Evolutionary conservation across 768 basidiomycete genomes (phyloP), one percentile per base, ranked within the genome.

Genomic region (Boletus tylopilopsis): DNA sequence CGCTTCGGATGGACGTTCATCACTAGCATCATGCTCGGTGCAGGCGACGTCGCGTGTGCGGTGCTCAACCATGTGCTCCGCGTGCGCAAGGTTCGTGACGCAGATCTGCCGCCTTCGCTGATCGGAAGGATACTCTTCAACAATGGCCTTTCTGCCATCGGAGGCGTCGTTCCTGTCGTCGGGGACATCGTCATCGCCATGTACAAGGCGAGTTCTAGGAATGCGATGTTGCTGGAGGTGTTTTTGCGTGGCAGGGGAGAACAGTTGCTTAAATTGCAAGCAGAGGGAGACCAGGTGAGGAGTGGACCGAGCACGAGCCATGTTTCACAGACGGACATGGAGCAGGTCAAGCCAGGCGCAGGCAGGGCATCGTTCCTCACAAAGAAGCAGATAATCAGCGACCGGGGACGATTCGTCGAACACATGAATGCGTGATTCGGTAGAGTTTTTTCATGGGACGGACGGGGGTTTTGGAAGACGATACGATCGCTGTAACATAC

Each of bases 121-220:
- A 50, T 83, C 3, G 70, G 73, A 6, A 77, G 76, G 41, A 95
- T 97, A 93, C 51, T 88, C 25, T 49, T 84, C 48, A 90, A 95
- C 70, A 87, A 89, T 56, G 74, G 77, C 13, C 66, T 93, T 21
- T 83, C 86, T 10, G 81, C 80, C 6, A 73, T 72, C 0, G 72
- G 88, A 12, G 87, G 90, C 1, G 63, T 84, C 39, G 62, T 94
- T 4, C 92, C 92, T 0, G 46, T 87, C 36, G 73, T 80, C 3
- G 94, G 94, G 4, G 90, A 94, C 67, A 57, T 96, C 23, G 60
- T 83, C 2, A 68, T 94, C 30, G 91, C 88, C 2, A 67, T 79
- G 3, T 95, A 74, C 76, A 94, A 93, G 64, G 83, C 92, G 18
- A 97, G 96, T 68, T 87, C 84, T 15, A 77, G 94, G 52, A 96